Conservation (phyloP, 192 early-diverging fungal species). For the Entomortierella lignicola region DNA sequence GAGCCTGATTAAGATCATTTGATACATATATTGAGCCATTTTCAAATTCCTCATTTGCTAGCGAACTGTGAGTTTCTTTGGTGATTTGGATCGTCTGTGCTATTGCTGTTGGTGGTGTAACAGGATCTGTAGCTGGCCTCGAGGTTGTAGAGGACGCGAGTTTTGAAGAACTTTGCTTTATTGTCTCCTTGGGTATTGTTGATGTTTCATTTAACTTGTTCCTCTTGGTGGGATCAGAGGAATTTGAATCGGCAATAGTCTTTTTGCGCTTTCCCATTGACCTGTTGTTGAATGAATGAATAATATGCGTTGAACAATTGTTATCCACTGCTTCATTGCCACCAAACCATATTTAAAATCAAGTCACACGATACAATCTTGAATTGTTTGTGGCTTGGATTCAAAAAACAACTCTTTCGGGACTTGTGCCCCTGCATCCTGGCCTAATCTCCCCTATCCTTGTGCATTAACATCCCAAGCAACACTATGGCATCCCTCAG, state of each 20-base stretch:
- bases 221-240: not conserved
- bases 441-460: conserved; percentile 1
- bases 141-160: too few relatives aligned
- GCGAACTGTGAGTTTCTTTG: too few relatives aligned
- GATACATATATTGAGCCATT: too few relatives aligned
- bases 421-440: not conserved
- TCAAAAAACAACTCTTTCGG: conserved; percentile 9
- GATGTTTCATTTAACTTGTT: not conserved
- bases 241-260: not conserved
- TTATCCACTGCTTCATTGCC: too few relatives aligned
- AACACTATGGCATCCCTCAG: conserved; percentile 26
- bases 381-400: conserved; percentile 11
- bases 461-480: conserved; percentile 10
- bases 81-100: too few relatives aligned
- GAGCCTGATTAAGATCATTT: too few relatives aligned
- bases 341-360: not conserved
- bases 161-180: not conserved
- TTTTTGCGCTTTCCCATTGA: not conserved
- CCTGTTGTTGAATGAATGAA: too few relatives aligned
- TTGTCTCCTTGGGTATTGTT: not conserved
- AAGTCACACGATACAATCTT: not conserved
- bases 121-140: too few relatives aligned
- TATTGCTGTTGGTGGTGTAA: too few relatives aligned
- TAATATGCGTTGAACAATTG: too few relatives aligned
- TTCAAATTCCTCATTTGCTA: too few relatives aligned